phyloP scores from a whole-genome alignment of 2,329 filamentous ascomycete genomes.

The Emericellopsis cladophorae region DNA sequence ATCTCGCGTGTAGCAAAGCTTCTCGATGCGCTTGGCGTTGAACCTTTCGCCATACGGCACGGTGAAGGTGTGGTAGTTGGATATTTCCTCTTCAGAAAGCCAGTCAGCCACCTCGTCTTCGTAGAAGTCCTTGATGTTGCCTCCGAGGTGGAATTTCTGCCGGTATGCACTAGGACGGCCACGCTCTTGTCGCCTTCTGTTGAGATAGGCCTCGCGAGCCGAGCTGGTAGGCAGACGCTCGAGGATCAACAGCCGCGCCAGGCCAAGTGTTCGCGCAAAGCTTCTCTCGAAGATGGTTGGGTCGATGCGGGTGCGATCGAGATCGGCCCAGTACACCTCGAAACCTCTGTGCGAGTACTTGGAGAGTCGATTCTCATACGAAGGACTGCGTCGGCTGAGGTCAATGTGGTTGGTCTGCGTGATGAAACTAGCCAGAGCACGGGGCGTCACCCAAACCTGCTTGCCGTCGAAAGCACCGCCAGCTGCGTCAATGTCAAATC shows the following conservation, averaged over 20 bases:
- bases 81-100: conserved; percentile 64
- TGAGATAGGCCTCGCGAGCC: conserved; percentile 58
- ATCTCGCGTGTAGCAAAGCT: conserved; percentile 70
- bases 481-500: conserved; percentile 79
- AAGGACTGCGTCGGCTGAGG: conserved; percentile 66
- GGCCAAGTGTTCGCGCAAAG: conserved; percentile 61
- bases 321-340: conserved; percentile 65
- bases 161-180: conserved; percentile 48
- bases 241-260: conserved; percentile 67
- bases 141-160: conserved; percentile 29
- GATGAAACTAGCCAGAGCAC: conserved; percentile 66
- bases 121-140: conserved; percentile 65
- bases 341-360: conserved; percentile 81
- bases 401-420: conserved; percentile 76
- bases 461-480: conserved; percentile 70
- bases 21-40: conserved; percentile 63
- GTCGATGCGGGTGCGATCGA: conserved; percentile 66
- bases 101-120: conserved; percentile 79
- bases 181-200: conserved; percentile 57
- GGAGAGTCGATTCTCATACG: conserved; percentile 75
- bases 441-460: conserved; percentile 67
- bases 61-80: conserved; percentile 67
- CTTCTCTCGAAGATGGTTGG: conserved; percentile 80
- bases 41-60: conserved; percentile 53
- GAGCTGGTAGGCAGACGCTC: conserved; percentile 61